Conservation (phyloP, 768 basidiomycete species). For the Leccinum subgranulosum region DNA sequence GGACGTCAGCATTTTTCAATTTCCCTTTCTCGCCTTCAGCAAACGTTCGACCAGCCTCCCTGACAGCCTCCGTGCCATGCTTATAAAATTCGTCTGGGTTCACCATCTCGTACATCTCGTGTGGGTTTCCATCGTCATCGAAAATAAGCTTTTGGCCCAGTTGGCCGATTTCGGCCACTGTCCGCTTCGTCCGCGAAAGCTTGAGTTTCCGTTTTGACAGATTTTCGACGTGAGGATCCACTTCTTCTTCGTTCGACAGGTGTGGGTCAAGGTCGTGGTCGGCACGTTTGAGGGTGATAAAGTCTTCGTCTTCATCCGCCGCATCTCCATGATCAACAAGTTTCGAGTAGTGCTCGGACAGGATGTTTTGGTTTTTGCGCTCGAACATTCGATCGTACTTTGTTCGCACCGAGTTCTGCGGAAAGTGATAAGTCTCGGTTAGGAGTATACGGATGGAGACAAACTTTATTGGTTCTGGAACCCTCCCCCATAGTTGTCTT, state of each 20-base stretch:
- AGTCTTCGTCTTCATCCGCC: constrained; percentile 64
- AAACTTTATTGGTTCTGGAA: constrained; percentile 41
- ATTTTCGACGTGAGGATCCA: constrained; percentile 40
- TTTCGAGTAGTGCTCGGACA: constrained; percentile 87
- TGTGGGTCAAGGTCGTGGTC: constrained; percentile 78
- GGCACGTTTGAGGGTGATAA: constrained; percentile 90
- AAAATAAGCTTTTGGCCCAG: constrained; percentile 77
- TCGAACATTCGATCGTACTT: constrained; percentile 99
- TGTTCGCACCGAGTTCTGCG: constrained; percentile 59
- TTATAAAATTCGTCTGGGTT: constrained; percentile 71
- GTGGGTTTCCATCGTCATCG: constrained; percentile 81
- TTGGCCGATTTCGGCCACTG: constrained; percentile 57
- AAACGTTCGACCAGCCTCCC: constrained; percentile 65
- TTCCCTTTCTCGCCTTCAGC: constrained; percentile 70
- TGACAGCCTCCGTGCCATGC: constrained; percentile 61
- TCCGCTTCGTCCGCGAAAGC: constrained; percentile 69
- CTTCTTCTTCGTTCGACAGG: constrained; percentile 23
- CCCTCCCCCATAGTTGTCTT: neutral
- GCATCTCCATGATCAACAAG: constrained; percentile 68
- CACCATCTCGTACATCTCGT: constrained; percentile 81
- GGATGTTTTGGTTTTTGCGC: constrained; percentile 89
- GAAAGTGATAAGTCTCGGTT: neutral
- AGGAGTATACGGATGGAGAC: constrained; percentile 8
- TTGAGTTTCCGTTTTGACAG: constrained; percentile 88
- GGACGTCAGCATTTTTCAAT: constrained; percentile 65